A percentile compares a stretch with the other conserved stretches of the same genome.
phyloP scores from a whole-genome alignment of 2,329 filamentous ascomycete species.

The Apiospora malaysiana region DNA sequence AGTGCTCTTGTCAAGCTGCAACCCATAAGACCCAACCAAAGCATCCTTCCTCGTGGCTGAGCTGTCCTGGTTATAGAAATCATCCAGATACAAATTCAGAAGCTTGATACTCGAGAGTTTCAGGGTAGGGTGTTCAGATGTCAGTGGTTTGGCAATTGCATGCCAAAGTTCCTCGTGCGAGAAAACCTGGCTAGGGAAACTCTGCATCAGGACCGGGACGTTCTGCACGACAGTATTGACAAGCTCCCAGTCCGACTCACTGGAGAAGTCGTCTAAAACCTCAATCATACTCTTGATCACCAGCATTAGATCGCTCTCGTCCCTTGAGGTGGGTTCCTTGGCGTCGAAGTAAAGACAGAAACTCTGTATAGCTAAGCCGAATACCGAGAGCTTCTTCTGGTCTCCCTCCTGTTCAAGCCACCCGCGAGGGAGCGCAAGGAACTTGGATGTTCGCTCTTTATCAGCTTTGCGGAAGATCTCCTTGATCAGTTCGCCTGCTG shows the following conservation, averaged over 20 bases:
- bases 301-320: slow-evolving; percentile 70
- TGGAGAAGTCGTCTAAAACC: slow-evolving; percentile 58
- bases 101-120: slow-evolving; percentile 79
- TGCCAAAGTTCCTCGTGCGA: slow-evolving; percentile 74
- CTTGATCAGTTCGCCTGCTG: slow-evolving; percentile 80
- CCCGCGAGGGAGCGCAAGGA: slow-evolving; percentile 71
- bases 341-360: slow-evolving; percentile 85
- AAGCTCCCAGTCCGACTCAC: slow-evolving; percentile 70
- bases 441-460: slow-evolving; percentile 71
- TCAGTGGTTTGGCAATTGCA: slow-evolving; percentile 70
- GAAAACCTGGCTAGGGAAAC: slow-evolving; percentile 69
- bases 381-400: slow-evolving; percentile 56
- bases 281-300: slow-evolving; percentile 61
- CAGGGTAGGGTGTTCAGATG: slow-evolving; percentile 74
- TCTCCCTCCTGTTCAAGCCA: slow-evolving; percentile 83
- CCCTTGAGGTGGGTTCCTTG: slow-evolving; percentile 61
- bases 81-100: slow-evolving; percentile 77
- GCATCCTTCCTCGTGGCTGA: slow-evolving; percentile 60
- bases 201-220: slow-evolving; percentile 69
- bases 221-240: slow-evolving; percentile 76
- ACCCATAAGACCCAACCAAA: slow-evolving; percentile 72
- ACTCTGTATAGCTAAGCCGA: slow-evolving; percentile 77
- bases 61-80: slow-evolving; percentile 72
- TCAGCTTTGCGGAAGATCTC: slow-evolving; percentile 82
- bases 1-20: slow-evolving; percentile 68